Evolutionary conservation across 148 eudicot species (phyloP).

Genomic region (Polygonum maritimum): DNA sequence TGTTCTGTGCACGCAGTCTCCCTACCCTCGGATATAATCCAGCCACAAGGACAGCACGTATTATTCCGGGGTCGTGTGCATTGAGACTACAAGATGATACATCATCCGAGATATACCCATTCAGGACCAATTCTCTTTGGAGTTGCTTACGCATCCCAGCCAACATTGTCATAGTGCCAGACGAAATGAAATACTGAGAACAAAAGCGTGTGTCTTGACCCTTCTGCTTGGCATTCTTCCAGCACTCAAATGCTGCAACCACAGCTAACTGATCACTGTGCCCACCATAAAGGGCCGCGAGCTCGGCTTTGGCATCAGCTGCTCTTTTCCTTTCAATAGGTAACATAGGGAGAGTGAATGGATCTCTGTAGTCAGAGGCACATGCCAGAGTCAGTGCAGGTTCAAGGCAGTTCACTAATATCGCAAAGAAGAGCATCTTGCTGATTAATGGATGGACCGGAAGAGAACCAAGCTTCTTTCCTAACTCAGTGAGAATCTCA

Average conservation of each 20-base stretch:
- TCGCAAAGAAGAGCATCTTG: constrained; percentile 87
- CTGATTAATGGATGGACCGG: constrained; percentile 86
- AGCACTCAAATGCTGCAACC: constrained; percentile 90
- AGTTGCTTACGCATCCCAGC: constrained; percentile 72
- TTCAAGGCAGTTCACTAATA: constrained; percentile 77
- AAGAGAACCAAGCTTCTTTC: constrained; percentile 61
- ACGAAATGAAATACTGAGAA: constrained; percentile 59
- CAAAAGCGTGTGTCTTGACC: constrained; percentile 65
- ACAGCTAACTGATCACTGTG: constrained; percentile 84
- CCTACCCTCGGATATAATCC: constrained; percentile 95
- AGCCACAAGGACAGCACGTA: constrained; percentile 69
- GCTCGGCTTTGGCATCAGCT: constrained; percentile 52
- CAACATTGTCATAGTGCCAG: constrained; percentile 65
- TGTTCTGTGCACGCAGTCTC: constrained; percentile 33
- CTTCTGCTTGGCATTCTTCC: constrained; percentile 59
- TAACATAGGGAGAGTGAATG: constrained; percentile 74
- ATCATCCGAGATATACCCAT: constrained; percentile 60
- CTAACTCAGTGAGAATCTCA: constrained; percentile 75
- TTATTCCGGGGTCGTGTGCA: constrained; percentile 56
- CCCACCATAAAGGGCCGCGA: constrained; percentile 77
- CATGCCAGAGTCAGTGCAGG: constrained; percentile 97
- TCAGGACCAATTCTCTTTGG: constrained; percentile 39
- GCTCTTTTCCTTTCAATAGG: constrained; percentile 65
- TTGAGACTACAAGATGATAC: constrained; percentile 49
- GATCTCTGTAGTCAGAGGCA: constrained; percentile 71